Conservation (phyloP, 2,329 filamentous ascomycete species). For the Cordyceps cicadae region DNA sequence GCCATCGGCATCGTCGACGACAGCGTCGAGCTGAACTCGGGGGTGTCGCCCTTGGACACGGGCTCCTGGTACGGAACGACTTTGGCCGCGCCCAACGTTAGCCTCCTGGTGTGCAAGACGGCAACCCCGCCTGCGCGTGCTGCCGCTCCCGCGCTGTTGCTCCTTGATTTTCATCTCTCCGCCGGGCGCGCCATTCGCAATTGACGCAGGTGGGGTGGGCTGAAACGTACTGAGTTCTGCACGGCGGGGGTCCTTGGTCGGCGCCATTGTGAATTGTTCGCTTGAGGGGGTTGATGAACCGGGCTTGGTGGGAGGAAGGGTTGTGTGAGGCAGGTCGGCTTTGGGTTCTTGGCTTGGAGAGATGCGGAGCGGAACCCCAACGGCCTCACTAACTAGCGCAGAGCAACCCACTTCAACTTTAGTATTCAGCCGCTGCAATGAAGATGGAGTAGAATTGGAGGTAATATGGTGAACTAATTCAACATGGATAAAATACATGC, state of each 20-base stretch:
- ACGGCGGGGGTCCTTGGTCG: conserved; percentile 69
- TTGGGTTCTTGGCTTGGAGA: neutral
- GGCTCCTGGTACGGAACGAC: conserved; percentile 86
- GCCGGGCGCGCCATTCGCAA: neutral
- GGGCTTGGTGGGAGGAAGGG: neutral
- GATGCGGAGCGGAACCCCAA: neutral
- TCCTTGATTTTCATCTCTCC: neutral
- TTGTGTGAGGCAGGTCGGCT: neutral
- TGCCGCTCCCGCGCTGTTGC: neutral
- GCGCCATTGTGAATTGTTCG: conserved; percentile 43
- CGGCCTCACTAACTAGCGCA: neutral
- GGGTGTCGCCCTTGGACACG: conserved; percentile 49
- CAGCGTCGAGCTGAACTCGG: conserved; percentile 65
- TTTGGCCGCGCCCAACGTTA: conserved; percentile 28
- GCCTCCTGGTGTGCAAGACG: too few species aligned
- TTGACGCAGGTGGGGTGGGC: neutral
- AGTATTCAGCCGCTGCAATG: neutral
- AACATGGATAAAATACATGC: neutral
- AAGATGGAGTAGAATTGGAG: neutral
- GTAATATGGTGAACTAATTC: neutral
- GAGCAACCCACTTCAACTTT: neutral
- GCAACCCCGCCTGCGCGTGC: neutral
- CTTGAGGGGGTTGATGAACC: neutral
- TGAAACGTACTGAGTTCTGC: conserved; percentile 57
- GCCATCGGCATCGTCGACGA: conserved; percentile 87